Base-by-base conservation (phyloP, 345 rosid genomes). In the Bruguiera parviflora region DNA sequence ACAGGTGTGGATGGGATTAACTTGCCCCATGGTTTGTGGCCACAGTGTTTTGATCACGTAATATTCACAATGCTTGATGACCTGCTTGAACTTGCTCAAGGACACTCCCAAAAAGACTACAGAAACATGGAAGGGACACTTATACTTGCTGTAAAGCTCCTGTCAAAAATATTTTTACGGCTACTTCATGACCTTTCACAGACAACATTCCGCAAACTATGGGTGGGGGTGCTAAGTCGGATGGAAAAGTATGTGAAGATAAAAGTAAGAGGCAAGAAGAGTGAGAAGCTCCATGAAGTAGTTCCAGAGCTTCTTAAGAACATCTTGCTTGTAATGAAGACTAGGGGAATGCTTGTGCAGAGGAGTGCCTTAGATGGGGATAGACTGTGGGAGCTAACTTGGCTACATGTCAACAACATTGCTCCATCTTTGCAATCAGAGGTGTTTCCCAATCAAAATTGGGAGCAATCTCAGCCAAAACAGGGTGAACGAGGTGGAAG, bases 341-440 rank as follows among this genome's bases (percentile, higher is more conserved):
- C 84, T 20, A 86, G 70, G 81, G 97, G 92, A 6, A 89, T 92
- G 65, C 92, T 94, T 28, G 71, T 86, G 64, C 97, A 88, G 67
- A 89, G 98, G 81, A 86, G 93, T 81, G 89, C 96, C 0, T 76
- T 92, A 4, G 96, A 96, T 62, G 96, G 99, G 72, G 99, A 92
- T 77, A 95, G 96, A 80, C 84, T 92, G 78, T 95, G 99, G 99
- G 99, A 95, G 73, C 79, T 89, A 39, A 92, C 99, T 39, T 95
- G 98, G 99, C 89, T 90, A 28, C 98, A 95, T 73, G 91, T 92
- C 61, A 92, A 92, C 69, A 95, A 88, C 83, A 86, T 95, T 53
- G 83, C 80, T 55, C 93, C 96, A 37, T 86, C 85, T 32, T 65
- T 95, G 82, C 92, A 93, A 72, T 75, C 91, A 0, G 98, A 92